Percentiles rank a stretch among this genome's conserved stretches.
Conservation (phyloP, 2,329 filamentous ascomycete species). For the Calonectria crousiana region DNA sequence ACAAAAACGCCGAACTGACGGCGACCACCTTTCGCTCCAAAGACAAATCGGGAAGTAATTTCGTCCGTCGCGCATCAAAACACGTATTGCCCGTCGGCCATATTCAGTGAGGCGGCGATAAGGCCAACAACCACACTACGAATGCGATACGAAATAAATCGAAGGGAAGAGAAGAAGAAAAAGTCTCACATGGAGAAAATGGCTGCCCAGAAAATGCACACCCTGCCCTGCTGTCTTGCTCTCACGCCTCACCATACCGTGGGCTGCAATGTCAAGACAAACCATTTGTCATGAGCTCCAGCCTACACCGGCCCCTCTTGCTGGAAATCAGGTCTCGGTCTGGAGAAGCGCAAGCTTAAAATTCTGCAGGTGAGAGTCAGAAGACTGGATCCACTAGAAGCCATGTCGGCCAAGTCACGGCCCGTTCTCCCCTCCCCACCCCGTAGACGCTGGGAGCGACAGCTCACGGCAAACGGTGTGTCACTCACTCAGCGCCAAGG, state of each 20-base stretch:
- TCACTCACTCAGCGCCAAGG: neutral
- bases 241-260: neutral
- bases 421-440: conserved; percentile 10
- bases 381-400: conserved; percentile 12
- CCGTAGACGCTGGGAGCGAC: neutral
- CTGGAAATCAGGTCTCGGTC: conserved; percentile 37
- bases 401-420: conserved; percentile 15
- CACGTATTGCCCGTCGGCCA: neutral
- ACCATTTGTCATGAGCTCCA: conserved; percentile 26
- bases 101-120: neutral
- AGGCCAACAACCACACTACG: neutral
- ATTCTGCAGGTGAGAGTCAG: conserved; percentile 4
- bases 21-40: neutral
- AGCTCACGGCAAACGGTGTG: neutral
- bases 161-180: neutral
- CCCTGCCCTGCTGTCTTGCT: neutral
- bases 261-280: neutral
- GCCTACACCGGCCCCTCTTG: conserved; percentile 21
- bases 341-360: conserved; percentile 35
- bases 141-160: neutral
- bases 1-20: neutral
- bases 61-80: neutral
- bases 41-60: neutral
- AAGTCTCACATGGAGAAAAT: neutral
- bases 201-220: neutral